Base-by-base conservation (phyloP, 2,329 filamentous ascomycete genomes). In the Pseudocercospora pini-densiflorae region DNA sequence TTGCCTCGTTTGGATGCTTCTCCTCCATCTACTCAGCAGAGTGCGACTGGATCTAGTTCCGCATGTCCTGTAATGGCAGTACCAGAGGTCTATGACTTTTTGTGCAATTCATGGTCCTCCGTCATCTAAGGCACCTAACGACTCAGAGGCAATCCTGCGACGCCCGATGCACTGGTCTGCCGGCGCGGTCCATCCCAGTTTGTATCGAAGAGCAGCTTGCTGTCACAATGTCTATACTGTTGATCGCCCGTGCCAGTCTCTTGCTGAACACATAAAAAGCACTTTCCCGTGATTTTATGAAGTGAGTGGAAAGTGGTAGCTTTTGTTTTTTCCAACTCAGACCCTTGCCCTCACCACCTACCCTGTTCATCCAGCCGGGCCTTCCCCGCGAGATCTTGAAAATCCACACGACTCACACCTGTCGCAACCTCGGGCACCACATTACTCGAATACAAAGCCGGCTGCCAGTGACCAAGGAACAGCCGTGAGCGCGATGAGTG, bases 101-200 rank as follows among this genome's bases (percentile, higher is more conserved):
- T 31, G 43, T 36, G 27, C 27, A 36, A 31, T 23, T 40, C 27
- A 45, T 27, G 57, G 57, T 55, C 51, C 31, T 55, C 16, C 23
- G 51, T 31, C 16, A 43, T 43, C 40, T 55, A 55, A 58, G n/a
- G 29, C 27, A 40, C 55, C 55, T 58, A 58, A 31, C 55, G 31
- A 58, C 29, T 58, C 55, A 58, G 16, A 24, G 55, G 33, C 55
- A 58, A 33, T 40, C 33, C 29, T 58, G 54, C 54, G 54, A 58
- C 54, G 16, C 54, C 54, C 54, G 31, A 58, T 24, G n/a, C 29
- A 29, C 23, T 57, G 24, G 23, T 53, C 49, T 27, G 23, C 6
- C 49, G 31, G 31, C 31, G 31, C 31, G 31, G 31, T 36, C 12
- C 33, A 43, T 43, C n/a, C 40, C 40, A 43, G 40, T 43, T 16